Conservation (phyloP, 139 green algal genomes). For the Chlorella sp. region DNA sequence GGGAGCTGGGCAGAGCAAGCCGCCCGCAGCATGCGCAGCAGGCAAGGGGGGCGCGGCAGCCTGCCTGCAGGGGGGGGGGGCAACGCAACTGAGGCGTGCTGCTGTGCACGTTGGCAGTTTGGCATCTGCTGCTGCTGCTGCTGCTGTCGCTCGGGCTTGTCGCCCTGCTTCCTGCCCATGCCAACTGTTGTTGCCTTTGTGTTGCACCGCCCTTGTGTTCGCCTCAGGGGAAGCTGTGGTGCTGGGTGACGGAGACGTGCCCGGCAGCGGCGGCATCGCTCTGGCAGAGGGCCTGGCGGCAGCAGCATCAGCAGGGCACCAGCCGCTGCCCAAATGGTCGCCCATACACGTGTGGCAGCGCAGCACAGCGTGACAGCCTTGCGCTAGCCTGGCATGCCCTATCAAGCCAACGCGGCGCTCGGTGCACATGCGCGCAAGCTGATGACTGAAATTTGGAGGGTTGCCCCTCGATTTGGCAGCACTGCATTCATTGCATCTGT, state of each 20-base stretch:
- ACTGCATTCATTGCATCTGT: background rate
- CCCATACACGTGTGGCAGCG: conserved; percentile 34
- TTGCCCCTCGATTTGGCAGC: background rate
- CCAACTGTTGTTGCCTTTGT: background rate
- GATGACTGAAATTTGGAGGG: background rate
- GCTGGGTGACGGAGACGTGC: background rate
- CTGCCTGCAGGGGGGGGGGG: background rate
- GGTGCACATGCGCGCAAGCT: background rate
- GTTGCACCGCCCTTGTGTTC: background rate
- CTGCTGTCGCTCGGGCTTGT: no score
- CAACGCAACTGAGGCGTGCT: background rate
- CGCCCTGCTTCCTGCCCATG: background rate
- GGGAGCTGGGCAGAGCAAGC: no score
- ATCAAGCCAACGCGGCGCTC: background rate
- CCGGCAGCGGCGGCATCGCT: background rate
- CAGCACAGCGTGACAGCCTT: no score
- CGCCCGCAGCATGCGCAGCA: no score
- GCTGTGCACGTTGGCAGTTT: background rate
- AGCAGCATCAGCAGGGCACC: background rate
- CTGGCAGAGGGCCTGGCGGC: background rate
- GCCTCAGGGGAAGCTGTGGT: conserved; percentile 1
- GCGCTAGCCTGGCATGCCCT: no score
- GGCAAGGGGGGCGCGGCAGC: background rate
- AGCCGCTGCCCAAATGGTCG: conserved; percentile 19
- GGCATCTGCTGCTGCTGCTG: background rate